Conservation (phyloP, 2,329 filamentous ascomycete genomes). For the Xylariomycetidae sp. region DNA sequence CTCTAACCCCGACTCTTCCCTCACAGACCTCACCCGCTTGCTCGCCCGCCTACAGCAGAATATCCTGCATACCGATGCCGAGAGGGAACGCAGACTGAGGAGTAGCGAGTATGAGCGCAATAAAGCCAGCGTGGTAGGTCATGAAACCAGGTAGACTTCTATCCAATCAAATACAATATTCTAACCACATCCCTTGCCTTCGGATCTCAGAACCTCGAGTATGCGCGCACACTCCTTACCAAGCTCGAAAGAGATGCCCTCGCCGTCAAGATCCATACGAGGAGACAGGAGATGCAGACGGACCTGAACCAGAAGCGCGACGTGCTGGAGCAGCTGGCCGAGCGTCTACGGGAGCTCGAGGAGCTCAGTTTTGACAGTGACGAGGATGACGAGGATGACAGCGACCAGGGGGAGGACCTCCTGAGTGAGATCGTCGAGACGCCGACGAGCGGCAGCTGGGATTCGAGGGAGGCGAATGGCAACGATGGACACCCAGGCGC, state of each 20-base stretch:
- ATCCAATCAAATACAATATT: too few relatives aligned
- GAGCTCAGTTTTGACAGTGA: constrained; percentile 48
- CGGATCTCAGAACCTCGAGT: constrained; percentile 59
- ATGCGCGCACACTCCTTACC: constrained; percentile 64
- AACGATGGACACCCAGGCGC: constrained; percentile 6
- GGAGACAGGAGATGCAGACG: constrained; percentile 56
- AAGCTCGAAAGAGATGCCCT: constrained; percentile 66
- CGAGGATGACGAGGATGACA: constrained; percentile 33
- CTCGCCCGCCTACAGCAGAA: constrained; percentile 62
- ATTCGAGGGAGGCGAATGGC: constrained; percentile 30
- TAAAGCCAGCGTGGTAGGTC: constrained; percentile 48
- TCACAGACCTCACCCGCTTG: constrained; percentile 57
- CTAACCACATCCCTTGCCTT: constrained; percentile 1
- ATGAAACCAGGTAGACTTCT: constrained; percentile 6
- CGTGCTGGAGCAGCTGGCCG: constrained; percentile 59
- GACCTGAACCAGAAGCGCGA: constrained; percentile 64
- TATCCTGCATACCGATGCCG: constrained; percentile 57
- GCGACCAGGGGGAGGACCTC: constrained; percentile 54
- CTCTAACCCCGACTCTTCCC: constrained; percentile 30
- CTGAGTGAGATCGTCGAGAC: constrained; percentile 46
- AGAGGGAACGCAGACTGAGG: constrained; percentile 53
- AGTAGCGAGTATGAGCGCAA: constrained; percentile 63
- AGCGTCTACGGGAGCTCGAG: constrained; percentile 63
- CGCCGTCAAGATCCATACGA: constrained; percentile 51
- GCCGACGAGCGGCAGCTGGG: constrained; percentile 50